Evolutionary conservation across 345 rosid genomes (phyloP).

Genomic region (Cochlearia excelsa): DNA sequence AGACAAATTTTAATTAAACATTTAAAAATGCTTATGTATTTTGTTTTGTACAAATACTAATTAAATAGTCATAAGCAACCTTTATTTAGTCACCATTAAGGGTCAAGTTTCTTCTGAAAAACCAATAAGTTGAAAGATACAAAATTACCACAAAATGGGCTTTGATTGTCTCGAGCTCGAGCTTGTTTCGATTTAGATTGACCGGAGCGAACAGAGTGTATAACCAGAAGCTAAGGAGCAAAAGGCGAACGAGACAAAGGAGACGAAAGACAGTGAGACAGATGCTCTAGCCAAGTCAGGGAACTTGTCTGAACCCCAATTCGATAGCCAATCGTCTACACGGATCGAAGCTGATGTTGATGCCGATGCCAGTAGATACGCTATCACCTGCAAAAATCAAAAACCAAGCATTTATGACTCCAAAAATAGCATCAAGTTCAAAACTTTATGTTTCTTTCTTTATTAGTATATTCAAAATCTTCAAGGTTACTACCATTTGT

Average conservation of each 20-base stretch:
- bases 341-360: slow-evolving; percentile 80
- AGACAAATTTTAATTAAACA: too few species aligned
- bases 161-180: slow-evolving; percentile 1
- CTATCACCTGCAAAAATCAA: slow-evolving; percentile 48
- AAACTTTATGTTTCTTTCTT: background rate
- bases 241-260: slow-evolving; percentile 64
- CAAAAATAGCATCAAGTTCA: background rate
- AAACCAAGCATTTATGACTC: background rate
- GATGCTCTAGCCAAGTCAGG: slow-evolving; percentile 77
- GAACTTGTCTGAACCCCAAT: slow-evolving; percentile 84
- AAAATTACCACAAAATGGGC: slow-evolving; percentile 4
- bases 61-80: too few species aligned
- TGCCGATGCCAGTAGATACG: slow-evolving; percentile 82
- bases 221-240: slow-evolving; percentile 74
- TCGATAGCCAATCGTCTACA: slow-evolving; percentile 76
- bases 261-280: slow-evolving; percentile 55
- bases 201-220: slow-evolving; percentile 49
- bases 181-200: slow-evolving; percentile 31
- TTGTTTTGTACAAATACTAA: too few species aligned
- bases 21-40: too few species aligned
- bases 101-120: too few species aligned
- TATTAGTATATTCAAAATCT: background rate
- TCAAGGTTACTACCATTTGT: slow-evolving; percentile 4
- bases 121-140: too few species aligned
- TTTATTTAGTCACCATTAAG: too few species aligned